Base-by-base conservation (phyloP, 2,329 filamentous ascomycete species). In the Alternaria longipes region DNA sequence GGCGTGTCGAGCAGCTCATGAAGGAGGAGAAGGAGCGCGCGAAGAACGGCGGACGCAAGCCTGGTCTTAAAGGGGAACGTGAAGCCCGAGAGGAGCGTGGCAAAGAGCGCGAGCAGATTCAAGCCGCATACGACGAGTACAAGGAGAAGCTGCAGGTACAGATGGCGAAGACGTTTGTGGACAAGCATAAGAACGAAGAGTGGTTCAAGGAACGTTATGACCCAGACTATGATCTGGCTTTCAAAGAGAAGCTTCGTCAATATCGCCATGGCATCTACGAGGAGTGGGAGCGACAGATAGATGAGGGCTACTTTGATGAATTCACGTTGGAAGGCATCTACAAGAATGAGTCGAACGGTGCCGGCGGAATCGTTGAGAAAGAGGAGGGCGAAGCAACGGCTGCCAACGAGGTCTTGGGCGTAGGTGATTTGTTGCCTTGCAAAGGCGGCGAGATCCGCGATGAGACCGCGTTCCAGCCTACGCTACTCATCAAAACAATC, bases 131-230 rank as follows among this genome's bases (percentile, higher is more conserved):
- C 62, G 87, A 90, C 70, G 78, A 83, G 41, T 90, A 90, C 81
- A 90, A 90, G 74, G 85, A 86, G 69, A 87, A 89, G 60, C 80
- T 89, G 11, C 87, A 89, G 68, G 81, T 88, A 36, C 86, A 86
- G 67, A 94, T 97, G 90, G 94, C 95, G 0, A 89, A 93, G 66
- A 84, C 87, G 1, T 99, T 99, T 76, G 95, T 99, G 42, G 88
- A 90, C 51, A 91, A 93, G 70, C 95, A 99, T 80, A 97, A 97
- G 77, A 89, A 89, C 44, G 95, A 99, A 78, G 94, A 99, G 76
- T 99, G 95, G 95, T 99, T 99, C 82, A 92, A 90, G 70, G 95
- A 99, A 80, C 90, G 93, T 76, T 99, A 99, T 72, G 90, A 96
- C 30, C 87, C 92, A 1, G 92, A 95, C 68, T 88, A 94, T 56